A percentile compares a stretch with the other conserved stretches of the same genome.
These are phyloP conservation scores for Solanum gandarillasii DNA, from an alignment of 257 asterid species.

Conservation along the genomic window DNA sequence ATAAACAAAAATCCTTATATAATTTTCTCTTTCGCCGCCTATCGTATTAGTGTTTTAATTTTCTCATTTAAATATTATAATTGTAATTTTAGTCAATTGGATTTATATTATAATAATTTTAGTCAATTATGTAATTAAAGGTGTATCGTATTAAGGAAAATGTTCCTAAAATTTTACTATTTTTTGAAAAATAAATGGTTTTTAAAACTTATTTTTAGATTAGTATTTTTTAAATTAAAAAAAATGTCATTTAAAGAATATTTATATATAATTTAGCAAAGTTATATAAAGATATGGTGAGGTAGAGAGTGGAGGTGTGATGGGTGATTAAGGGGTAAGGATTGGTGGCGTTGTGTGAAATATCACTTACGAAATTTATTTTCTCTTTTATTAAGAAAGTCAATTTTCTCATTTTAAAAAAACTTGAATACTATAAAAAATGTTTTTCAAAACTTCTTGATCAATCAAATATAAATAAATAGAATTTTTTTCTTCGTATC, in stretches of 20 bases:
- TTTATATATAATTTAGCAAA: neutral
- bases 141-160: neutral
- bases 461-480: neutral
- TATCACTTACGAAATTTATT: neutral
- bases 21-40: neutral
- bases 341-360: neutral
- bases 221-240: neutral
- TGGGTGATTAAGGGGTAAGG: neutral
- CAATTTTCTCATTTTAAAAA: neutral
- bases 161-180: neutral
- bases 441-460: neutral
- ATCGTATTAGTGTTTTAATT: neutral
- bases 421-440: neutral
- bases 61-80: neutral
- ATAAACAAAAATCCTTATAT: neutral
- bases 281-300: neutral
- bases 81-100: neutral
- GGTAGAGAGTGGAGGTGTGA: neutral
- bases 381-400: neutral
- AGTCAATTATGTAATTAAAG: neutral
- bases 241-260: neutral
- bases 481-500: neutral
- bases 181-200: neutral
- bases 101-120: neutral
- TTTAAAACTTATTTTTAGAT: neutral